phyloP scores from a whole-genome alignment of 352 stramenopile genomes.

The Phytophthora pseudosyringae region DNA sequence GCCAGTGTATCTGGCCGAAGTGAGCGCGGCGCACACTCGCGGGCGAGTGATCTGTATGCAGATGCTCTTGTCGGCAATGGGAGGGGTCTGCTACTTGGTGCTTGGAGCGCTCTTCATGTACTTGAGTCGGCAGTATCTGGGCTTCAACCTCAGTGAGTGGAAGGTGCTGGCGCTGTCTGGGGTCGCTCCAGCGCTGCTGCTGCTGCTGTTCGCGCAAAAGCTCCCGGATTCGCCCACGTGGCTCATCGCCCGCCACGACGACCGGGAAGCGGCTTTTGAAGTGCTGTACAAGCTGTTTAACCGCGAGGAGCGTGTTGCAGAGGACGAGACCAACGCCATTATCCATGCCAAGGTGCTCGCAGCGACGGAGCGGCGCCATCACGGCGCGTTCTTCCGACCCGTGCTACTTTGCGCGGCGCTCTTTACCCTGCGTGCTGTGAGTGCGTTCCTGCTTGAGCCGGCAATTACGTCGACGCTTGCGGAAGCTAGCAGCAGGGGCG shows the following conservation, averaged over 20 bases:
- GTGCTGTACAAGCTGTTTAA: constrained; percentile 66
- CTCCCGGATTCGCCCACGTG: constrained; percentile 83
- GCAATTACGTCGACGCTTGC: constrained; percentile 51
- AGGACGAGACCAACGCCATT: constrained; percentile 75
- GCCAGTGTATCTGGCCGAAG: constrained; percentile 76
- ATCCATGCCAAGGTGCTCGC: constrained; percentile 76
- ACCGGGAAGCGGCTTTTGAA: constrained; percentile 68
- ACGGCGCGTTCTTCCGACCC: constrained; percentile 72
- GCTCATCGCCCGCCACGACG: constrained; percentile 76
- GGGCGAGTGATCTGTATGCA: constrained; percentile 64
- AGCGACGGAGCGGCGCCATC: constrained; percentile 54
- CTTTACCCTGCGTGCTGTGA: constrained; percentile 57
- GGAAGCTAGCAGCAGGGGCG: constrained; percentile 28
- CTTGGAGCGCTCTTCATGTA: constrained; percentile 68
- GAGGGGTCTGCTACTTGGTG: constrained; percentile 55
- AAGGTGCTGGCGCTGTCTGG: constrained; percentile 67
- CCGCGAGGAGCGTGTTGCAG: constrained; percentile 54
- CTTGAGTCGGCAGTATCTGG: constrained; percentile 68
- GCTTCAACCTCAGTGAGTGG: constrained; percentile 87
- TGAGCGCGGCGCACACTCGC: constrained; percentile 62
- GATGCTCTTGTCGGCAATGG: constrained; percentile 44
- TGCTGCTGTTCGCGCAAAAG: constrained; percentile 71
- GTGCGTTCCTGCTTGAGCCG: constrained; percentile 56
- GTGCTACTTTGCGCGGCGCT: constrained; percentile 64
- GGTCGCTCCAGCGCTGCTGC: constrained; percentile 50